Conservation (phyloP, 2,329 filamentous ascomycete genomes). For the Xylaria sp. region DNA sequence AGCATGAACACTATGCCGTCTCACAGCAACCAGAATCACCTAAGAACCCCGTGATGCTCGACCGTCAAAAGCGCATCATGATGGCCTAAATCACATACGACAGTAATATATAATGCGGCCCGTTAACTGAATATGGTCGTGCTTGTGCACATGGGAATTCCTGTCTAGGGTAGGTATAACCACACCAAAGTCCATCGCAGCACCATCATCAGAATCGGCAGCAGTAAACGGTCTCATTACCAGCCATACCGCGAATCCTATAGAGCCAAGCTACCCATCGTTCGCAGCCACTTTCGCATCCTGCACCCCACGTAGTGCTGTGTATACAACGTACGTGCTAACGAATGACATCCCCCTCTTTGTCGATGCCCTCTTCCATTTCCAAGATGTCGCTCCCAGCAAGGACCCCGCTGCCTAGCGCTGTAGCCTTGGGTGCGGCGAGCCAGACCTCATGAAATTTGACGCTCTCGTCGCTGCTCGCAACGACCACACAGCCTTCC, state of each 20-base stretch:
- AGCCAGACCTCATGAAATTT: slow-evolving; percentile 97
- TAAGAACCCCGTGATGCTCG: too few species aligned
- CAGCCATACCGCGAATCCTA: too few species aligned
- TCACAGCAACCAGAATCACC: not conserved
- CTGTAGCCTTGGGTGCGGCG: slow-evolving; percentile 60
- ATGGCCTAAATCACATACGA: not conserved
- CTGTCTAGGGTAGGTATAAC: too few species aligned
- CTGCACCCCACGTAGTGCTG: too few species aligned
- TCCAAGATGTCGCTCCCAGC: slow-evolving; percentile 88
- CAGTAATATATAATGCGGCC: not conserved
- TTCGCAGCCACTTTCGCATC: too few species aligned
- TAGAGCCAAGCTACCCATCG: too few species aligned
- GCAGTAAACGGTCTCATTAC: not conserved
- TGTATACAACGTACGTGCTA: too few species aligned
- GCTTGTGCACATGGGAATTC: too few species aligned
- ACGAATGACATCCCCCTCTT: slow-evolving; percentile 73
- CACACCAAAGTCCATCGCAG: too few species aligned
- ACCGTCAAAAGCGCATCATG: too few species aligned
- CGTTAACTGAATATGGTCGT: too few species aligned
- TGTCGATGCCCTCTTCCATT: slow-evolving; percentile 78
- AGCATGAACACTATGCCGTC: not conserved
- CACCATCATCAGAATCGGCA: too few species aligned
- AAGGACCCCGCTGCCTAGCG: slow-evolving; percentile 64
- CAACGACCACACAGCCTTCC: slow-evolving; percentile 88
- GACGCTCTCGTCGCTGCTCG: slow-evolving; percentile 87